These are phyloP conservation scores for Arabidopsis arenosa DNA, from an alignment of 345 rosid genomes.

Conservation along the genomic window DNA sequence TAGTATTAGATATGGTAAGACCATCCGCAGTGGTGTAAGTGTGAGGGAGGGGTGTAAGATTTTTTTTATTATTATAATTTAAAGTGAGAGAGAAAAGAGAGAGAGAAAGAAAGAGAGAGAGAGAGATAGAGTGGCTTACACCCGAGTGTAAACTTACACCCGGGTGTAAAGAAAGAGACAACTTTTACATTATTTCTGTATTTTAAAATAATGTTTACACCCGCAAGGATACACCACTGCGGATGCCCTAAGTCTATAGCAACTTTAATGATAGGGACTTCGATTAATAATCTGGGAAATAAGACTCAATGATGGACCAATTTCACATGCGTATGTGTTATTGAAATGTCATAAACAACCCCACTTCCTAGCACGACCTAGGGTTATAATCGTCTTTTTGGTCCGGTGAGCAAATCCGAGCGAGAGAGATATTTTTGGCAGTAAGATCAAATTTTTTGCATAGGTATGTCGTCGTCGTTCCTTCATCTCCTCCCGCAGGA, in stretches of 20 bases:
- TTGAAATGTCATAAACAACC: constrained; percentile 32
- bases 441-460: constrained; percentile 19
- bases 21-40: too few relatives aligned
- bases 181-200: too few relatives aligned
- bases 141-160: too few relatives aligned
- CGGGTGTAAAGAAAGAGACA: too few relatives aligned
- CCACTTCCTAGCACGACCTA: background rate
- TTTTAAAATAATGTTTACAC: too few relatives aligned
- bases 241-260: background rate
- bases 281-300: background rate
- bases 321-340: constrained; percentile 21
- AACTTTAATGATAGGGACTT: background rate
- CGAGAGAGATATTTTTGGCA: constrained; percentile 25
- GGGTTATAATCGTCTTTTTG: constrained; percentile 23
- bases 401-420: background rate
- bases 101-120: too few relatives aligned
- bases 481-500: constrained; percentile 35
- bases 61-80: too few relatives aligned
- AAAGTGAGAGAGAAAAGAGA: too few relatives aligned
- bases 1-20: background rate
- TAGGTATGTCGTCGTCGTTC: background rate
- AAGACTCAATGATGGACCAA: constrained; percentile 27
- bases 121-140: too few relatives aligned
- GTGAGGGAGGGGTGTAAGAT: too few relatives aligned
- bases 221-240: too few relatives aligned